Evolutionary conservation across 2,329 filamentous ascomycete genomes (phyloP).

Genomic region (Plectosphaerella sp.): DNA sequence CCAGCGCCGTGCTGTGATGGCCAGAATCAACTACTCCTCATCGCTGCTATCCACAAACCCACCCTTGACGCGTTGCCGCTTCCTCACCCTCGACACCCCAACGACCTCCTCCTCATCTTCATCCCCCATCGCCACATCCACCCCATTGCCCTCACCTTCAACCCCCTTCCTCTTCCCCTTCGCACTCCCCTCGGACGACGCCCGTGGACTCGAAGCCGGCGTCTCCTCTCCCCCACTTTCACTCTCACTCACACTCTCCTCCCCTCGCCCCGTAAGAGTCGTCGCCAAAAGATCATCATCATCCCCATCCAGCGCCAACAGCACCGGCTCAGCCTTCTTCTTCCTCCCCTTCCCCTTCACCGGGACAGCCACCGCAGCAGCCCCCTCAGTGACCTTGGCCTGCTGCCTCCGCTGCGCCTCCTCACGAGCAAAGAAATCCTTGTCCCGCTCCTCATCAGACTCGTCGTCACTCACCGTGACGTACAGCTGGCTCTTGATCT

Average conservation of each 20-base stretch:
- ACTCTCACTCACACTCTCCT: constrained; percentile 15
- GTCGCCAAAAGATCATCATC: constrained; percentile 10
- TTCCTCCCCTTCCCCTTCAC: constrained; percentile 1
- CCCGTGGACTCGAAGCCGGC: constrained; percentile 6
- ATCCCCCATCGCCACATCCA: not conserved
- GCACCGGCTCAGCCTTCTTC: constrained; percentile 22
- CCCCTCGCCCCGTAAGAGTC: constrained; percentile 14
- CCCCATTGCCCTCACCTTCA: not conserved
- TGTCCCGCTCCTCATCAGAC: constrained; percentile 68
- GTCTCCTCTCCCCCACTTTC: constrained; percentile 2
- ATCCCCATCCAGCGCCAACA: constrained; percentile 18
- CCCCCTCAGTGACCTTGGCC: constrained; percentile 30
- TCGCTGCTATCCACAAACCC: constrained; percentile 60
- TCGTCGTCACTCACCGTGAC: constrained; percentile 87
- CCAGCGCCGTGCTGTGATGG: not conserved
- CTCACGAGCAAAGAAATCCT: constrained; percentile 75
- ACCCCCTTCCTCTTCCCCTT: constrained; percentile 4
- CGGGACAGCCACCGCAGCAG: constrained; percentile 10
- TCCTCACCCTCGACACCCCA: constrained; percentile 28
- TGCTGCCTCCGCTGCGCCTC: constrained; percentile 39
- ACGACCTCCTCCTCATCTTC: constrained; percentile 36
- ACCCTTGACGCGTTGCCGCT: constrained; percentile 39
- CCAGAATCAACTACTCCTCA: constrained; percentile 31
- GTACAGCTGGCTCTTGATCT: constrained; percentile 80
- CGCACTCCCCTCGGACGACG: constrained; percentile 7